Conservation (phyloP, 176 grass and related monocot genomes). For the Aegilops umbellulata region DNA sequence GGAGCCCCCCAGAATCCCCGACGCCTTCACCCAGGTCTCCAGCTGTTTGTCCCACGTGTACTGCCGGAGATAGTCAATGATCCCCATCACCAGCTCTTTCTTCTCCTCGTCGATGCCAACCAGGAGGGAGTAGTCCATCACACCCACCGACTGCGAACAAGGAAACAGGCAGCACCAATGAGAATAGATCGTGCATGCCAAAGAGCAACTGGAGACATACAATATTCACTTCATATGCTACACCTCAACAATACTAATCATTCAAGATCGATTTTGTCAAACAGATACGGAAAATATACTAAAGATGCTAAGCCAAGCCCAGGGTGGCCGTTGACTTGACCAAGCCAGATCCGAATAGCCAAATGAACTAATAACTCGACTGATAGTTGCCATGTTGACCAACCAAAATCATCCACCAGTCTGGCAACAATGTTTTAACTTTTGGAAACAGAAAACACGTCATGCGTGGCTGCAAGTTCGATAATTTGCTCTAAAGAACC, state of each 20-base stretch:
- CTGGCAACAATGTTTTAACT: background rate
- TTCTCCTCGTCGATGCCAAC: constrained; percentile 85
- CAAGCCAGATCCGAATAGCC: background rate
- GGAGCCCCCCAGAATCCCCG: constrained; percentile 75
- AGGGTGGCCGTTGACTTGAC: background rate
- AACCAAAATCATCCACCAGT: background rate
- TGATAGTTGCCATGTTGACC: background rate
- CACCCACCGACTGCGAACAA: constrained; percentile 64
- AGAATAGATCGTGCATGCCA: background rate
- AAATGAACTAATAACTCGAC: background rate
- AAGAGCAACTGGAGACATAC: background rate
- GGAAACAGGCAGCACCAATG: background rate
- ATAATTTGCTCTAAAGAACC: background rate
- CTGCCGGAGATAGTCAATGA: constrained; percentile 94
- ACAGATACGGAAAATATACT: background rate
- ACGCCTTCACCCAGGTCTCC: constrained; percentile 94
- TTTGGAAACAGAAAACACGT: background rate
- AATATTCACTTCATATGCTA: background rate
- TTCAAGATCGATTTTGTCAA: background rate
- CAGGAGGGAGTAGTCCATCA: constrained; percentile 96
- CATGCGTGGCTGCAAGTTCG: background rate
- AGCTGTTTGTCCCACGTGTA: constrained; percentile 98
- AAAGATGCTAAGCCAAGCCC: background rate
- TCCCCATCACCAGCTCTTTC: constrained; percentile 89
- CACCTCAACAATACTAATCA: too few species aligned